Evolutionary conservation across 495 filamentous ascomycete genomes (phyloP).

Genomic region (Hypoxylon cercidicola): DNA sequence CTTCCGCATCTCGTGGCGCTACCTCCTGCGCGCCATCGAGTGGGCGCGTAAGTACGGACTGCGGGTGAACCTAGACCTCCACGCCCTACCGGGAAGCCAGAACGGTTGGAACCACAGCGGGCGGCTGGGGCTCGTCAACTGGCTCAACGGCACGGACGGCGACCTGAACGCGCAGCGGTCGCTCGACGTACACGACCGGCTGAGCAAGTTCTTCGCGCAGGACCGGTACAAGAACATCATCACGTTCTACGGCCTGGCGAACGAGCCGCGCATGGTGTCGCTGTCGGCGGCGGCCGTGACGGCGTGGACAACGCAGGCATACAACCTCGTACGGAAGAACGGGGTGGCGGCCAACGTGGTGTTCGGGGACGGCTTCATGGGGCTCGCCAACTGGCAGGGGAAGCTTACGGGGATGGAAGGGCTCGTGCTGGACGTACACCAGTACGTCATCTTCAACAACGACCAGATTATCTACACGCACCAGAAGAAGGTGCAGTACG

Average conservation of each 20-base stretch:
- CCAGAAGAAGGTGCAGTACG: constrained; percentile 79
- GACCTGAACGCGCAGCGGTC: constrained; percentile 75
- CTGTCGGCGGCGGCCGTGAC: constrained; percentile 69
- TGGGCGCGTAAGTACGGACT: constrained; percentile 93
- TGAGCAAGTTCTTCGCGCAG: constrained; percentile 87
- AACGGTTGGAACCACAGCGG: constrained; percentile 95
- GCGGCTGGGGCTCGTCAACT: constrained; percentile 73
- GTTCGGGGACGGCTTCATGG: constrained; percentile 87
- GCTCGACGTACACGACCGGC: constrained; percentile 81
- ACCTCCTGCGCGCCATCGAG: constrained; percentile 92
- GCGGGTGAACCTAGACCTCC: constrained; percentile 92
- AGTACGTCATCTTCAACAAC: constrained; percentile 89
- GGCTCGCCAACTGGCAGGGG: constrained; percentile 81
- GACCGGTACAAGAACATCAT: constrained; percentile 85
- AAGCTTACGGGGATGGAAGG: constrained; percentile 64
- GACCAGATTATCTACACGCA: constrained; percentile 78
- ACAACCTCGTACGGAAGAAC: constrained; percentile 72
- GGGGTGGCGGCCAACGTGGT: constrained; percentile 71
- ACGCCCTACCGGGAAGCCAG: constrained; percentile 84
- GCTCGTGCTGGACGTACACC: constrained; percentile 90
- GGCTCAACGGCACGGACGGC: constrained; percentile 80
- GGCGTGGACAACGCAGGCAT: constrained; percentile 74
- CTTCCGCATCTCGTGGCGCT: constrained; percentile 88
- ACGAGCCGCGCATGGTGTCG: constrained; percentile 84
- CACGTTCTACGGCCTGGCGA: constrained; percentile 84